phyloP scores from a whole-genome alignment of 2,329 filamentous ascomycete species.

The Epichloe festucae region DNA sequence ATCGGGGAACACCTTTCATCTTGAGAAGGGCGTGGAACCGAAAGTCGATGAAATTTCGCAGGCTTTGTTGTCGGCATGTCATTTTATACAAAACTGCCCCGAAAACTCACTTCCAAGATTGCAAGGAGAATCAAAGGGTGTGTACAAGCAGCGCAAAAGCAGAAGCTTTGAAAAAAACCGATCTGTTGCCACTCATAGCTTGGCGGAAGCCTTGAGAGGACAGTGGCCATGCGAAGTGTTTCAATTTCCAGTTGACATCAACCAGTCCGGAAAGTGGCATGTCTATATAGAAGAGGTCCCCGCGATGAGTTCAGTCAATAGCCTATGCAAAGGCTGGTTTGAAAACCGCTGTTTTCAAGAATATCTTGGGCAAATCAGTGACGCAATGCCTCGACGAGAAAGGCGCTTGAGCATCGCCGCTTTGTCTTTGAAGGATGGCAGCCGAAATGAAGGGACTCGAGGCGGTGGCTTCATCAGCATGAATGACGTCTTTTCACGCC shows the following conservation, averaged over 20 bases:
- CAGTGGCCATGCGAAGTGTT: background rate
- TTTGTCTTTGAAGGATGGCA: background rate
- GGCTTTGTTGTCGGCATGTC: background rate
- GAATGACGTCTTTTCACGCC: background rate
- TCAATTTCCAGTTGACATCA: background rate
- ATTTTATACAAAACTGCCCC: background rate
- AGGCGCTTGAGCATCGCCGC: background rate
- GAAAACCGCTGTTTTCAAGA: background rate
- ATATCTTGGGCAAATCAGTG: background rate
- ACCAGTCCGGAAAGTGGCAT: background rate
- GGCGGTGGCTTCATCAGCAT: background rate
- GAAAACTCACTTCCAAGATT: background rate
- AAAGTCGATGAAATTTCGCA: background rate
- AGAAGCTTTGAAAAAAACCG: background rate
- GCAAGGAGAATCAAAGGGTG: too few relatives aligned
- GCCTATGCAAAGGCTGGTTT: conserved; percentile 1
- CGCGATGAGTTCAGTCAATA: conserved; percentile 7
- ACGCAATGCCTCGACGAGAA: background rate
- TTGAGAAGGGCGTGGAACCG: background rate
- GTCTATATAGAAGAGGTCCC: conserved; percentile 3
- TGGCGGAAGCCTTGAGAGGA: background rate
- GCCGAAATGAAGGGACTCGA: background rate
- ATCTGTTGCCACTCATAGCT: background rate
- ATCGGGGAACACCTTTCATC: background rate
- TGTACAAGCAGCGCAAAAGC: too few relatives aligned